Base-by-base conservation (phyloP, 176 grass and related monocot genomes). In the Juncus effusus region DNA sequence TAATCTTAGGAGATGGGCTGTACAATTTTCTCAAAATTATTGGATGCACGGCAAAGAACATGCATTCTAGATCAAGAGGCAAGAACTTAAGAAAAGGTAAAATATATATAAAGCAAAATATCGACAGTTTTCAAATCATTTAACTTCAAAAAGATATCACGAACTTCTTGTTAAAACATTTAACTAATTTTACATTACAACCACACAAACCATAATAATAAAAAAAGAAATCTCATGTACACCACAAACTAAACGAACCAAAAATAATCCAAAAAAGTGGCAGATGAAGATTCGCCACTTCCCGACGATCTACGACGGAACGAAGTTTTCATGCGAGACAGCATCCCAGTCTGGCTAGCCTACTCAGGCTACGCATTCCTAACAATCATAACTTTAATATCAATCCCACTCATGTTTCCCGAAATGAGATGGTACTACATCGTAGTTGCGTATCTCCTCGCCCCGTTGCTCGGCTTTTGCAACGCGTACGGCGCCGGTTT, bases 401-500 rank as follows among this genome's bases (percentile, higher is more conserved):
- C 47, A 8, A 87, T 99, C 77, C 88, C 94, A 15, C 56, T 89
- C 38, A 99, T 99, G 88, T 93, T 99, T 83, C 76, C 8, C 16
- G 77, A 89, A 77, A 75, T 99, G 83, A 99, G 84, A 67, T 99
- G 94, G 94, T 90, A 90, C 81, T 99, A 93, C 54, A 78, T 90
- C 69, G 40, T 99, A 60, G 79, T 99, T 66, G 85, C 94, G 36
- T 99, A 99, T 54, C 44, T 89, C 67, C 67, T 99, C 36, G 94
- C 94, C 19, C 94, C 94, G 7, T 73, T 85, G 16, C 77, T 99
- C n/a, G 85, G 94, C 35, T 99, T 99, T 78, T 99, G 94, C 76
- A 99, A 99, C 36, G 94, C 94, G 42, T 99, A 99, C 50, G 94
- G 94, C 2, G 73, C 94, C 2, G 94, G 94, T 6, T 88, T 99